Evolutionary conservation across 1,139 yeast genomes (phyloP), one percentile per base, ranked within the genome.

Genomic region (Zygosaccharomyces pseudobailii): DNA sequence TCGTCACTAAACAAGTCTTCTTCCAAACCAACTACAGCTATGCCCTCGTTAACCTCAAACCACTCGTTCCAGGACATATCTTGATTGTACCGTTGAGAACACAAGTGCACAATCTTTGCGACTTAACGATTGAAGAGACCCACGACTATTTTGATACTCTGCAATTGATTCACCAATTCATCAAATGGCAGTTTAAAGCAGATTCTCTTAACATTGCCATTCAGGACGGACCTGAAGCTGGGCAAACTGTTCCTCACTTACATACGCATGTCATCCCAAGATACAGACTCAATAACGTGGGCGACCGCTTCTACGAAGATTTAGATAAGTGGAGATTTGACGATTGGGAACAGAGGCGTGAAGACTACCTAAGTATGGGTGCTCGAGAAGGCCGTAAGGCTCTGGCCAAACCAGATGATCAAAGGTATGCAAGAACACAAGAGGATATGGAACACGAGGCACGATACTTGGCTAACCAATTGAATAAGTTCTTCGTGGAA

Each of bases 161-260:
- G n/a, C 96, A 87, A 55, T 61, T 76, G 44, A 74, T 92, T 1
- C 82, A 88, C 52, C 68, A 70, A 48, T 84, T 87, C 54, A 81
- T 92, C 25, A 80, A 75, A 54, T 62, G 73, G 49, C 70, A 74
- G 13, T 89, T 84, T 64, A 74, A 80, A 39, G 95, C 96, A 0
- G 95, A 89, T 56, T 72, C 95, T 0, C 66, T 88, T 51, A 92
- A 92, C 62, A 76, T 92, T 27, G 89, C 97, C 13, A 87, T 92
- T 49, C 98, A 92, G 63, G 98, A 92, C 64, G 98, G 98, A 0
- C 87, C 92, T 0, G 88, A 87, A 46, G 92, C 97, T 2, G 98
- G 98, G 3, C 98, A 92, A 63, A 80, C 92, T 17, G 83, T 92
- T 1, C 95, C 96, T 2, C 98, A 92, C 66, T 74, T 92, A 23